Evolutionary conservation across 2,329 filamentous ascomycete genomes (phyloP), one percentile per base, ranked within the genome.

Genomic region (Botrytis medusae): DNA sequence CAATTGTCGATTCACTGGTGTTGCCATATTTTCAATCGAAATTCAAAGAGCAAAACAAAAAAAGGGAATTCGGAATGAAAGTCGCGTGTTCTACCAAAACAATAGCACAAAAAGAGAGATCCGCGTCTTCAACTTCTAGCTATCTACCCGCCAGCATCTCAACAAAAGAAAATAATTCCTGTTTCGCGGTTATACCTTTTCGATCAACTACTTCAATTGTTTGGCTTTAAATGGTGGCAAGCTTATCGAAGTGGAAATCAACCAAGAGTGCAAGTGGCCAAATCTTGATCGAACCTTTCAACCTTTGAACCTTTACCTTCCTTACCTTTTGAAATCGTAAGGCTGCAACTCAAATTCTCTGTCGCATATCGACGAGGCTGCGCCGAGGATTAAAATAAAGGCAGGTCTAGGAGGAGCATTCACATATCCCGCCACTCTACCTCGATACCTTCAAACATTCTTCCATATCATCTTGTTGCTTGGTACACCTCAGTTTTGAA

Each of bases 321-420:
- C 64, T 42, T 54, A 29, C 32, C 51, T 54, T 54, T 37, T 16
- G 29, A 46, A 29, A 68, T 29, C 64, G 64, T 40, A 54, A 68
- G 60, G 44, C 69, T 44, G 62, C 46, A 25, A 20, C n/a, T 20
- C 25, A 20, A 64, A 60, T 63, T 42, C 60, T 64, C 51, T 46
- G 67, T 73, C 72, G 62, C 42, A 51, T 62, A 32, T 18, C 59
- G n/a, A 71, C 44, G 46, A 71, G 59, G 59, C 69, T 65, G 46
- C 60, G 25, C 46, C 69, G 57, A 64, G 44, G 69, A 64, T 51
- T 37, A 42, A 71, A 34, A 64, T 32, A 32, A 64, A 48, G 44
- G 46, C 25, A 54, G 34, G 57, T 71, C 18, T 7, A 70, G 57
- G 59, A 34, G 42, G 59, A 32, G 32, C 44, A 64, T 72, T 71